A percentile compares a stretch with the other conserved stretches of the same genome.
Evolutionary conservation across 257 asterid species (phyloP).

Genomic region (Primulina eburnea): DNA sequence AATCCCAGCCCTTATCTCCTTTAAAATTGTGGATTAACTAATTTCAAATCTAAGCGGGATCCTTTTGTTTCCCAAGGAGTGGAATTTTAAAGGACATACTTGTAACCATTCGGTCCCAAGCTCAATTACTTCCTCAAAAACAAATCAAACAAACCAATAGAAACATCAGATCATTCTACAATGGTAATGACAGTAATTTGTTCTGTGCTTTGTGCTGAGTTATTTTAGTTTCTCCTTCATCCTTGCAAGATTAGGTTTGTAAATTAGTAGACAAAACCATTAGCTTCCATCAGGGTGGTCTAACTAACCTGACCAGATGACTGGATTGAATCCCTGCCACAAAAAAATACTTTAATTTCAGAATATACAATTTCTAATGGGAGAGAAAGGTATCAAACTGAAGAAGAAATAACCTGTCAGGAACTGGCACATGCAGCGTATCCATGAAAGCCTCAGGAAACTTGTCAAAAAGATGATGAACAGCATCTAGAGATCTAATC

Average conservation of each 20-base stretch:
- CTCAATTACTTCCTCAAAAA: conserved; percentile 10
- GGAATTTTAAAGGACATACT: not conserved
- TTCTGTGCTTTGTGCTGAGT: conserved; percentile 9
- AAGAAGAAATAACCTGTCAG: conserved; percentile 45
- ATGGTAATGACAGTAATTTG: conserved; percentile 7
- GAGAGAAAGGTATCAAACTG: conserved; percentile 12
- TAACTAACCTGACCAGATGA: conserved; percentile 69
- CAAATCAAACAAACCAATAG: conserved; percentile 18
- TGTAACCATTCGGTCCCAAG: not conserved
- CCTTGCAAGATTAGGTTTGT: conserved; percentile 8
- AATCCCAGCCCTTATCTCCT: too few species aligned
- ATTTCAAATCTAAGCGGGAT: not conserved
- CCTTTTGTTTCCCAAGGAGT: not conserved
- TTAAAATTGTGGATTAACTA: too few species aligned
- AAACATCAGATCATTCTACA: not conserved
- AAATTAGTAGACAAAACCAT: conserved; percentile 9
- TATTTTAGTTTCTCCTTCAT: conserved; percentile 12
- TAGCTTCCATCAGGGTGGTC: conserved; percentile 9
- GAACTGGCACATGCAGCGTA: conserved; percentile 66
- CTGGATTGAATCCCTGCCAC: conserved; percentile 63
- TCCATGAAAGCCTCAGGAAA: conserved; percentile 91
- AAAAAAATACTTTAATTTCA: conserved; percentile 30
- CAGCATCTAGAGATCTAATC: conserved; percentile 95
- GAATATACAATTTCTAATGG: conserved; percentile 11
- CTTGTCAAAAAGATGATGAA: conserved; percentile 87